Percentiles rank a stretch among this genome's conserved stretches.
These are phyloP conservation scores for Cryptosporidium meleagridis DNA, from an alignment of 169 alveolate genomes.

Conservation along the genomic window DNA sequence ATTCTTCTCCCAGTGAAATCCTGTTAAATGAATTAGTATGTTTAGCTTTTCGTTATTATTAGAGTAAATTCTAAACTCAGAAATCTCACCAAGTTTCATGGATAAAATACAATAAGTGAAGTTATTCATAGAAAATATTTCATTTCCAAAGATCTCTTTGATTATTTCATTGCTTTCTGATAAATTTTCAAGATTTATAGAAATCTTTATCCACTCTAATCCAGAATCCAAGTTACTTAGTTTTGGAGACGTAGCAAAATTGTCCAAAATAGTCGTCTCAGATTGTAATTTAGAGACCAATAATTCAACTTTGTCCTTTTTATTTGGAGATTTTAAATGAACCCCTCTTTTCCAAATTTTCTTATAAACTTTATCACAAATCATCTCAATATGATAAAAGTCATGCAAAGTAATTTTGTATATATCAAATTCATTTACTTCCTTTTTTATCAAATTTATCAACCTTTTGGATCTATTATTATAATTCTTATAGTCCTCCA, in stretches of 20 bases:
- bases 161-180: background rate
- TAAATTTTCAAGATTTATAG: background rate
- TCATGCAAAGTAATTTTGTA: background rate
- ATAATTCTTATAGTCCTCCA: constrained; percentile 3
- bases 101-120: background rate
- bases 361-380: background rate
- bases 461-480: constrained; percentile 31
- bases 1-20: constrained; percentile 30
- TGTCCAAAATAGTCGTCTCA: background rate
- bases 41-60: background rate
- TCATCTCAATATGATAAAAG: constrained; percentile 21
- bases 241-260: background rate
- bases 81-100: constrained; percentile 53
- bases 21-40: constrained; percentile 1
- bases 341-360: constrained; percentile 36
- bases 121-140: background rate
- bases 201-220: background rate
- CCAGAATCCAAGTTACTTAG: background rate
- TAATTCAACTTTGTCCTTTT: constrained; percentile 26
- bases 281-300: background rate
- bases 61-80: constrained; percentile 24
- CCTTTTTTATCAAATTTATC: constrained; percentile 3
- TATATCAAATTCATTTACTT: constrained; percentile 4
- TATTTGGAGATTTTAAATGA: constrained; percentile 4
- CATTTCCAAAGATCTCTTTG: background rate